A percentile compares a stretch with the other conserved stretches of the same genome.
Conservation (phyloP, 768 basidiomycete species). For the Lactarius hatsudake region DNA sequence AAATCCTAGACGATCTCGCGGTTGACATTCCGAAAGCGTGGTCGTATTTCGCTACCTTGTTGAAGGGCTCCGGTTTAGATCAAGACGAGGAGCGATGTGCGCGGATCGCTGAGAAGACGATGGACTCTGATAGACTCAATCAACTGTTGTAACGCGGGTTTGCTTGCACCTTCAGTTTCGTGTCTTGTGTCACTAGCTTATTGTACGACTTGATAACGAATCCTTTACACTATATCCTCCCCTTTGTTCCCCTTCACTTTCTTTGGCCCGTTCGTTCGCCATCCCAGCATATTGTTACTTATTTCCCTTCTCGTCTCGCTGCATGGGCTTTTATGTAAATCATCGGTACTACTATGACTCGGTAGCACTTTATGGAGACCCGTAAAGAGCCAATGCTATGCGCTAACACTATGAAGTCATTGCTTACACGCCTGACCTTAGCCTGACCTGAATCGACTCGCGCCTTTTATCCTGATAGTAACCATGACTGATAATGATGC, state of each 20-base stretch:
- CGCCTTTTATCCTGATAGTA: not conserved
- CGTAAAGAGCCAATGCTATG: constrained; percentile 13
- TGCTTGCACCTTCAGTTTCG: constrained; percentile 15
- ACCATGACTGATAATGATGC: constrained; percentile 47
- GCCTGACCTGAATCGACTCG: not conserved
- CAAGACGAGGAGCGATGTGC: constrained; percentile 54
- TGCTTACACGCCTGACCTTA: not conserved
- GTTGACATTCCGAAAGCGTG: constrained; percentile 90
- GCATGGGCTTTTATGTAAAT: constrained; percentile 19
- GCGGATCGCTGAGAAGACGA: constrained; percentile 59
- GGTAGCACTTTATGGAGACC: constrained; percentile 9
- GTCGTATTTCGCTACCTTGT: constrained; percentile 67
- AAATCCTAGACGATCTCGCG: constrained; percentile 82
- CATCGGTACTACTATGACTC: not conserved
- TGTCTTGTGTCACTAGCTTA: constrained; percentile 24
- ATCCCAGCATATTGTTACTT: constrained; percentile 17
- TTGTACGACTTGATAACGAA: constrained; percentile 23
- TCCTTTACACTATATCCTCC: constrained; percentile 24
- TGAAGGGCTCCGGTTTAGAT: constrained; percentile 63
- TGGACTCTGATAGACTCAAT: constrained; percentile 59
- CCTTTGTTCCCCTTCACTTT: constrained; percentile 13
- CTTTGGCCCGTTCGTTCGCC: constrained; percentile 22
- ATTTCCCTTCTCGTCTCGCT: constrained; percentile 4
- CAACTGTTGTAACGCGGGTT: constrained; percentile 19
- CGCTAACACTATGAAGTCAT: constrained; percentile 3